Evolutionary conservation across 2,329 filamentous ascomycete species (phyloP), one percentile per base, ranked within the genome.

Genomic region (Leptographium flavum): DNA sequence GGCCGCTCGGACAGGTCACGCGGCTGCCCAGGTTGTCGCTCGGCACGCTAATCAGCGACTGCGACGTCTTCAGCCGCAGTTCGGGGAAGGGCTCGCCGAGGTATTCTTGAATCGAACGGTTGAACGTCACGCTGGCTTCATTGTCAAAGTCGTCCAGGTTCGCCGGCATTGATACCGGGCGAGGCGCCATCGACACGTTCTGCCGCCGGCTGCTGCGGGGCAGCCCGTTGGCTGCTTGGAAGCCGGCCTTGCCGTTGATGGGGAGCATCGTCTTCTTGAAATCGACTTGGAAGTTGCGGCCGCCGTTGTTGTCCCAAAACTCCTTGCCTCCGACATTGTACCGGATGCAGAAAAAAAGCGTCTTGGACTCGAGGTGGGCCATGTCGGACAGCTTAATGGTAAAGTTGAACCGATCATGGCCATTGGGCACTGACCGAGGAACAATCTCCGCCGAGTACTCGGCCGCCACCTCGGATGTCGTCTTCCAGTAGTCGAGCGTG

Each of bases 401-500:
- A 64, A 98, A 98, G 58, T 81, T 85, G 67, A 98, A 98, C 33
- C 86, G 78, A 60, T 98, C 92, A 54, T 82, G 81, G 40, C 81
- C 79, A 21, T 75, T 66, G 4, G 67, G 68, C 5, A 63, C 63
- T 36, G 82, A 76, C 53, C 76, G 76, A 25, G 77, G 76, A 37
- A 79, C 76, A 39, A 90, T 74, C 63, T 92, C 84, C 50, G 84
- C 76, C 59, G 80, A 81, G 66, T 77, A 98, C 56, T 95, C 87
- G n/a, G 86, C 90, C 32, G 74, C 73, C 2, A 96, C 83, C 60
- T 98, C 92, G 1, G 92, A 98, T 0, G 88, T 93, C 0, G 92
- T 98, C 71, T 94, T 94, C 92, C 92, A 98, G 65, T 94, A 92
- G 62, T 98, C 92, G 39, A 95, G 74, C 0, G 92, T 98, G 62